Base-by-base conservation (phyloP, 257 asterid species). In the Solanum rostratum region DNA sequence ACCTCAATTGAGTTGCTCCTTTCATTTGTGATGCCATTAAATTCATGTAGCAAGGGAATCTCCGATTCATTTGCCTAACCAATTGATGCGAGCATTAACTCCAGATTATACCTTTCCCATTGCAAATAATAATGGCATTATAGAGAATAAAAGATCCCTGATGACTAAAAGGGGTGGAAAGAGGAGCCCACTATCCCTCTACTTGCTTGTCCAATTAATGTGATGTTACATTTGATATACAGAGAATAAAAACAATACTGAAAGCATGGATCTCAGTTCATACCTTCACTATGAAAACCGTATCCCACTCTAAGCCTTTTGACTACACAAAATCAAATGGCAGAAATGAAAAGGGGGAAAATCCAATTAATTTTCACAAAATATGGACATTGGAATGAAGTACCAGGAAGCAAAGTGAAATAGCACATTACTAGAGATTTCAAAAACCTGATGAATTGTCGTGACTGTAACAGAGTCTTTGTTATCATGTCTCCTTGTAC, bases 221-320 rank as follows among this genome's bases (percentile, higher is more conserved):
- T 11, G 22, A 76, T 46, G 60, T 46, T 46, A 76, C 43, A 49
- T 46, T 76, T 73, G 59, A n/a, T 45, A 46, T 24, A 74, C 57
- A 2, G n/a, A 46, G 59, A 78, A 50, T 78, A 50, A 27, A 10
- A 76, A 46, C 60, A 50, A 50, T 49, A 53, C 43, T 50, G 82
- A 55, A 81, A 71, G 53, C 57, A 83, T 87, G 59, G 81, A 59
- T 74, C 84, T 70, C 81, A 84, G 24, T 49, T 84, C 68, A 82
- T 92, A 96, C 99, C 99, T 96, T 96, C 87, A 95, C 95, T 85
- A 96, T 92, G 93, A 96, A 96, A 92, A 96, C 98, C 69, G 97
- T 92, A 88, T 96, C 98, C 99, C 99, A 96, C 86, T 96, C 99
- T 89, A 96, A 88, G 89, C 99, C 98, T 90, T 96, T 96, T 71